Evolutionary conservation across 371 early-diverging fungal species (phyloP).

Genomic region (Funneliformis caledonium): DNA sequence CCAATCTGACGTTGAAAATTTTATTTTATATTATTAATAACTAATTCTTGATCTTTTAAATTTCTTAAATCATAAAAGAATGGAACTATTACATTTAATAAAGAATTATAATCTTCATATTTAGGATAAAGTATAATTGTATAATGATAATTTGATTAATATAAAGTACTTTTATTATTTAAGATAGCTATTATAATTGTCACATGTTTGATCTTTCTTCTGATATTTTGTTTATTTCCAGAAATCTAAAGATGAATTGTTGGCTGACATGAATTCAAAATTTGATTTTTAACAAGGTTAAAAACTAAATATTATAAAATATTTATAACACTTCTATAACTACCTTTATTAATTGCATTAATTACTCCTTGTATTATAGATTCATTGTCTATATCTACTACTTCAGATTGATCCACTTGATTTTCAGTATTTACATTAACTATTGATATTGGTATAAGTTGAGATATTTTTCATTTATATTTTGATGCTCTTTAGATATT

Average conservation of each 20-base stretch:
- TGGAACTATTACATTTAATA: not conserved
- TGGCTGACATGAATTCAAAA: no score
- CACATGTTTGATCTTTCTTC: not conserved
- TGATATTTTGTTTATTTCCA: not conserved
- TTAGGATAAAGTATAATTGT: not conserved
- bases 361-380: no score
- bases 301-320: not conserved
- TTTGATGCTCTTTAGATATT: not conserved
- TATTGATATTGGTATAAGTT: not conserved
- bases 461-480: not conserved
- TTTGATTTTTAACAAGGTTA: no score
- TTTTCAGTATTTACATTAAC: no score
- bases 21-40: not conserved
- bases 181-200: not conserved
- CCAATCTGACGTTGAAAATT: not conserved
- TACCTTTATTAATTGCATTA: not conserved
- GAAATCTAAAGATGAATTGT: no score
- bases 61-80: no score
- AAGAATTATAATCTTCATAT: slow-evolving; percentile 4
- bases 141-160: slow-evolving; percentile 13
- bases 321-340: not conserved
- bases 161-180: not conserved
- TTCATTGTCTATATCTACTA: no score
- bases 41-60: no score
- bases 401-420: no score